These are phyloP conservation scores for Paxillus involutus DNA, from an alignment of 768 basidiomycete species.

Conservation along the genomic window DNA sequence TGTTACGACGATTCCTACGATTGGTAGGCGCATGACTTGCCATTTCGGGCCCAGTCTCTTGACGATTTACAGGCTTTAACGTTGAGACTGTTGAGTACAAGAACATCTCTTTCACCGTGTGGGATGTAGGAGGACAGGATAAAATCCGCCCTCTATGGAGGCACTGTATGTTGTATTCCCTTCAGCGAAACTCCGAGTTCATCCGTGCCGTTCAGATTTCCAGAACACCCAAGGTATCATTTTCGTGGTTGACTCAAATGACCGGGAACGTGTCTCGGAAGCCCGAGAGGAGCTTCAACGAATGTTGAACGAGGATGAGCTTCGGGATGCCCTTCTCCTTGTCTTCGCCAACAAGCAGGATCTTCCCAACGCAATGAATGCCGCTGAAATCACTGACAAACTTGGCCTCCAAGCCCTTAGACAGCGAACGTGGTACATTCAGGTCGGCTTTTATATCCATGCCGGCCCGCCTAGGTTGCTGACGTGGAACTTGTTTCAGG, in stretches of 20 bases:
- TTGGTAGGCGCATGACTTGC: constrained; percentile 62
- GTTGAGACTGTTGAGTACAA: constrained; percentile 99
- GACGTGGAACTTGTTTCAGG: constrained; percentile 46
- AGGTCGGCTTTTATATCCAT: constrained; percentile 49
- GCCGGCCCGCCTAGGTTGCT: constrained; percentile 5
- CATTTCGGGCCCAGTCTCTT: constrained; percentile 1
- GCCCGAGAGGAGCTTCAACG: constrained; percentile 99
- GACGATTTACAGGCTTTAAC: constrained; percentile 81
- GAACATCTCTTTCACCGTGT: constrained; percentile 99
- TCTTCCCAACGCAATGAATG: constrained; percentile 99
- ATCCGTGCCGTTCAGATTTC: constrained; percentile 70
- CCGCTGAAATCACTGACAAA: constrained; percentile 99
- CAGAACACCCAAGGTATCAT: constrained; percentile 99
- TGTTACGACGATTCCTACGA: constrained; percentile 99
- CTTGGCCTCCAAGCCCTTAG: constrained; percentile 97
- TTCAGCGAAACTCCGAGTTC: constrained; percentile 10
- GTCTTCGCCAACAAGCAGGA: constrained; percentile 99
- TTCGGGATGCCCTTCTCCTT: constrained; percentile 95
- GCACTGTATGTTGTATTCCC: constrained; percentile 78
- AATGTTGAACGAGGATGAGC: constrained; percentile 99
- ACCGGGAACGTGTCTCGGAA: constrained; percentile 98
- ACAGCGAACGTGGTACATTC: constrained; percentile 98
- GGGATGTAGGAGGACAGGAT: constrained; percentile 99
- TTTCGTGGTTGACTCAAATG: constrained; percentile 99
- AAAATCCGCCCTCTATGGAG: constrained; percentile 99